phyloP scores from a whole-genome alignment of 345 rosid species.

The Reutealis trisperma region DNA sequence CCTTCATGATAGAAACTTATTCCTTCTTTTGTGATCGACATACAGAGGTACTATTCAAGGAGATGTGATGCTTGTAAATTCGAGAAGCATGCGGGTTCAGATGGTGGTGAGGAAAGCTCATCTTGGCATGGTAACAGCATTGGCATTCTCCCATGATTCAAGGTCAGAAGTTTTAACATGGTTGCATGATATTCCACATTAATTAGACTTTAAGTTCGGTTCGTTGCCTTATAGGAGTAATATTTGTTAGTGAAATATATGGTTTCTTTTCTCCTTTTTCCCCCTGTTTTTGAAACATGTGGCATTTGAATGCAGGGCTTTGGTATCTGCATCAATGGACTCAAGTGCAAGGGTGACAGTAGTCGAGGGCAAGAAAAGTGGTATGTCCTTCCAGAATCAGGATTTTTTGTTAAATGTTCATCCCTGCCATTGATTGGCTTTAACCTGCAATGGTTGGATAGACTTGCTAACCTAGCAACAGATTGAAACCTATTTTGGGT shows the following conservation, averaged over 20 bases:
- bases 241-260: slow-evolving; percentile 13
- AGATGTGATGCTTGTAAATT: slow-evolving; percentile 56
- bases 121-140: slow-evolving; percentile 79
- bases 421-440: background rate
- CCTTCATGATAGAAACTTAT: background rate
- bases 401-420: background rate
- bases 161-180: slow-evolving; percentile 44
- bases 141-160: slow-evolving; percentile 83
- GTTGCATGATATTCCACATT: background rate
- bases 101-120: slow-evolving; percentile 68
- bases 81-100: slow-evolving; percentile 47
- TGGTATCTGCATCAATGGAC: slow-evolving; percentile 84
- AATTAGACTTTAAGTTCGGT: background rate
- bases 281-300: slow-evolving; percentile 6
- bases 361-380: slow-evolving; percentile 46
- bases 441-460: background rate
- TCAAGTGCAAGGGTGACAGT: slow-evolving; percentile 82
- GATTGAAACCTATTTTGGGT: background rate
- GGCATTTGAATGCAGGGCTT: slow-evolving; percentile 52
- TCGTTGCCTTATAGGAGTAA: slow-evolving; percentile 3
- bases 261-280: background rate
- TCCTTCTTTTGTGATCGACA: slow-evolving; percentile 14
- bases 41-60: slow-evolving; percentile 79
- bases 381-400: slow-evolving; percentile 31
- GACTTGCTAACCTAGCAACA: background rate